Evolutionary conservation across 2,329 filamentous ascomycete species (phyloP).

Genomic region (Diaporthe vexans): DNA sequence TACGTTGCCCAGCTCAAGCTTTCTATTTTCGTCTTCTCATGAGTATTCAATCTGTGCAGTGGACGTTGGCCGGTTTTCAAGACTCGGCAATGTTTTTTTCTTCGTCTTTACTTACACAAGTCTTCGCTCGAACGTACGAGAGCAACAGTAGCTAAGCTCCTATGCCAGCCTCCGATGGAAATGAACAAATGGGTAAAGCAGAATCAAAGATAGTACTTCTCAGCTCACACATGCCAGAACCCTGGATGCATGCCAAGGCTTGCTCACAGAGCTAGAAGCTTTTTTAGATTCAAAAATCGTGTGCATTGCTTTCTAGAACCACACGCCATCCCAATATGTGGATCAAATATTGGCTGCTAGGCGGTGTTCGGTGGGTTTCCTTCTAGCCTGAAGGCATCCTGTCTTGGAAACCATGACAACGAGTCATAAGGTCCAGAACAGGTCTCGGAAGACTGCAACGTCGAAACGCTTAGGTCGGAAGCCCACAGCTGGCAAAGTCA

Average conservation of each 20-base stretch:
- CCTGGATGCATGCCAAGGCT: neutral
- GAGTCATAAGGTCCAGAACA: constrained; percentile 6
- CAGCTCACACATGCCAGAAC: neutral
- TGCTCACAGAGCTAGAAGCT: neutral
- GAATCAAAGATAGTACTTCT: neutral
- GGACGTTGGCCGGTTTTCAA: neutral
- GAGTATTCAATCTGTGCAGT: neutral
- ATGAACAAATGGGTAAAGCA: neutral
- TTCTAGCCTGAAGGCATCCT: neutral
- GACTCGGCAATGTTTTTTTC: neutral
- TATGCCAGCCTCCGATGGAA: neutral
- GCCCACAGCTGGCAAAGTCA: constrained; percentile 13
- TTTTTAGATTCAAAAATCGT: neutral
- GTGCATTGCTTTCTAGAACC: neutral
- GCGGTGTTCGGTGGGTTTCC: constrained; percentile 7
- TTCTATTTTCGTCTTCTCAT: neutral
- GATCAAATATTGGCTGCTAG: neutral
- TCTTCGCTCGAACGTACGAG: neutral
- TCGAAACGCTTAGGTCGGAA: constrained; percentile 2
- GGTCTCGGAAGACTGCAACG: constrained; percentile 4
- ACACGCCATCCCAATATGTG: constrained; percentile 18
- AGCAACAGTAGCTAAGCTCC: neutral
- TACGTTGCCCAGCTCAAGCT: neutral
- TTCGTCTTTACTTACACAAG: no score
- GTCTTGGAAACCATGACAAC: neutral